Evolutionary conservation across 1,284 basidiomycete species (phyloP), one percentile per base, ranked within the genome.

Genomic region (Takashimella koratensis): DNA sequence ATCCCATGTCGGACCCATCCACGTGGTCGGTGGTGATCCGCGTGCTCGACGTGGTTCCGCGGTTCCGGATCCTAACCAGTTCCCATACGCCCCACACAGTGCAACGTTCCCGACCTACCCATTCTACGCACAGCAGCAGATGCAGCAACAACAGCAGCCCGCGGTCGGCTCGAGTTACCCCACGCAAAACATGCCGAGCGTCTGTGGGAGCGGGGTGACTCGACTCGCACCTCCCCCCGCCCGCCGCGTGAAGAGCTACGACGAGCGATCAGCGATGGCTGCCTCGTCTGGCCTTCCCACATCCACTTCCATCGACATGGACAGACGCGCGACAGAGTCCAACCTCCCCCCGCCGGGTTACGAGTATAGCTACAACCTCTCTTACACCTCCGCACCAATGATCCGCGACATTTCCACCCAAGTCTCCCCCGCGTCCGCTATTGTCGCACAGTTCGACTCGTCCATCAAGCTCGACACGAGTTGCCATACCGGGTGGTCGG

Each of bases 31-130:
- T 16, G 30, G 30, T 36, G 30, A 36, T 36, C 55, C 46, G 36
- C 51, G 57, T 6, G 52, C 57, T 16, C 36, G 53, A 47, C 50
- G 57, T 5, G 53, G 54, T 3, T 59, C 57, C 8, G 54, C 51
- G 16, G 51, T 59, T 1, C 53, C 57, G 3, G 53, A 59, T 19
- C 48, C 16, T 8, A 36, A 8, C 16, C 30, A 36, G 16, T 36
- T 36, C 30, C 30, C 30, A 16, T 36, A 36, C 16, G 30, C 30
- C 16, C 30, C 30, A 8, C 30, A 36, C 16, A 36, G 30, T 16
- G 30, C 30, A 8, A 36, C 30, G 8, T 36, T 36, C 30, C 30
- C 30, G 8, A 36, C 30, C 30, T 36, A 36, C 30, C 30, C 30
- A 8, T 36, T 36, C 30, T 36, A 36, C 30, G 30, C 30, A 8